Base-by-base conservation (phyloP, 1,284 basidiomycete species). In the Pyrrhoderma lamaoense region DNA sequence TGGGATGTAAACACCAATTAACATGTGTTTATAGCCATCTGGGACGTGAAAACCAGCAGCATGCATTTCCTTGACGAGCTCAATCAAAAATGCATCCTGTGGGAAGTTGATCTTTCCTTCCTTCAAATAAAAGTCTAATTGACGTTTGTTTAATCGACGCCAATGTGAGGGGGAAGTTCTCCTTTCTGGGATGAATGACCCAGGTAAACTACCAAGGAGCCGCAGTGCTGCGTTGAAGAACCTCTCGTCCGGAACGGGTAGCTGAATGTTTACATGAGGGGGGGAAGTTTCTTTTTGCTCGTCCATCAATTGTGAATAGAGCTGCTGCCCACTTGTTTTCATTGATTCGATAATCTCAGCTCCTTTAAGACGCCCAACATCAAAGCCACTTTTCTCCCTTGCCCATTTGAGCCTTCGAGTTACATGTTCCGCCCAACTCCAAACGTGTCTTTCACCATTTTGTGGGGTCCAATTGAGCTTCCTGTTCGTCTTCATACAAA, bases 191-290 rank as follows among this genome's bases (percentile, higher is more conserved):
- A 49, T 50, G 11, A 42, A 58, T 13, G 58, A 59, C 36, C 50
- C 43, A 8, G 47, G 58, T 16, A 49, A 53, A 13, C 51, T 44
- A 14, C 61, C 63, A 58, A 80, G 76, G 19, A 80, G 66, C 13
- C 68, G 64, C 14, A 88, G 62, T 3, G 79, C 71, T 2, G 79
- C 77, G 52, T 85, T 85, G 67, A 80, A 86, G 62, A 87, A 85
- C 35, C 75, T 70, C 8, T 71, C 74, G 58, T 89, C 85, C 0
- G 80, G 77, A 8, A 56, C 56, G 2, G 80, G 77, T 8, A 69
- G 57, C 36, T 64, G 52, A 16, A 70, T 25, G 14, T 25, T 14
- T 14, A 27, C 8, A 40, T 18, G 14, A 36, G 35, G 22, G 5
- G 43, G 23, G 18, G 16, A 18, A 13, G 25, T 47, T 42, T 35